Evolutionary conservation across 1,284 basidiomycete species (phyloP), one percentile per base, ranked within the genome.

Genomic region (Puccinia polysora): DNA sequence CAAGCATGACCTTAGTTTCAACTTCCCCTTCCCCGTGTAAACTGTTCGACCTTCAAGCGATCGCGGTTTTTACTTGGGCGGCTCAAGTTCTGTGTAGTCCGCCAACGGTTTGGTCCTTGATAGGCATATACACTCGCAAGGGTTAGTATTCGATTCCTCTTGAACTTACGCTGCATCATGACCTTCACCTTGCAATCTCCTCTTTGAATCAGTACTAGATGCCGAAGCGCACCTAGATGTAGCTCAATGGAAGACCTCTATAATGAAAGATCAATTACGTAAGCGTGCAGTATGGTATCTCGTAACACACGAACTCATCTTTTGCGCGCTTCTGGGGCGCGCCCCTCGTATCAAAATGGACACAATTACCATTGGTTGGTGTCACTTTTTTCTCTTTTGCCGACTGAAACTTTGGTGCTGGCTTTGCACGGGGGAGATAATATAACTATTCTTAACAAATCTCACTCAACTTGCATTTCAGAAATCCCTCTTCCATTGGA

Each of bases 231-330:
- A 69, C 47, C 53, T 15, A 0, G 45, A 45, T 28, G 40, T 40
- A 18, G 53, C 55, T 23, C 65, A 56, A 69, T 69, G 65, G 65
- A 56, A 47, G 10, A 49, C 65, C 25, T 49, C 65, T 4, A n/a
- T 69, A 4, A 60, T 69, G 65, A 69, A 49, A 59, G 65, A 69
- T 49, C 65, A 69, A 47, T 40, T 69, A 3, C 32, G 65, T 1
- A 69, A 69, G 50, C 53, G 55, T 8, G 65, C 65, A 5, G 52
- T 69, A 6, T 69, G 65, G 65, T 59, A 40, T 49, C 55, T 69
- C 6, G 52, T 47, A 30, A n/a, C 32, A 7, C 28, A 30, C 34
- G 65, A 59, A 47, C 14, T 56, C 40, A 36, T 20, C 15, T 45
- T 69, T 32, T 69, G 34, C 32, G 7, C 59, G 43, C 25, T 43